phyloP scores from a whole-genome alignment of 148 eudicot genomes.

The Heliosperma pusillum region DNA sequence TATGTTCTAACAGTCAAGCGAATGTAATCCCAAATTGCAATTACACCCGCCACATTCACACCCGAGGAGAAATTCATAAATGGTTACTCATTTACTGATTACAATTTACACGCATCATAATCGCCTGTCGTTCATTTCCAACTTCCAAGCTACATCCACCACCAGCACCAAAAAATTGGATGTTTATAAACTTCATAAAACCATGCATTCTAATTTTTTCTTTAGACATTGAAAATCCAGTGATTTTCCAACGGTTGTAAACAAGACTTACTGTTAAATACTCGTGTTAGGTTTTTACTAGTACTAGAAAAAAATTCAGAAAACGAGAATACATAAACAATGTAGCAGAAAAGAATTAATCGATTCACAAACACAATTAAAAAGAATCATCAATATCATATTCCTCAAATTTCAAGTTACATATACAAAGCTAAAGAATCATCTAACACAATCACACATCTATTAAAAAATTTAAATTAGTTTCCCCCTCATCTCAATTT shows the following conservation, averaged over 20 bases:
- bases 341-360: not conserved
- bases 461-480: not conserved
- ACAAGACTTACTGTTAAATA: too few species aligned
- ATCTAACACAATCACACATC: not conserved
- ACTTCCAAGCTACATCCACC: too few species aligned
- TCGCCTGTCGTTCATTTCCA: too few species aligned
- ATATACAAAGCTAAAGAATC: slow-evolving; percentile 3
- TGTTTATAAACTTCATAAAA: too few species aligned
- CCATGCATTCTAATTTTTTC: too few species aligned
- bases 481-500: slow-evolving; percentile 3
- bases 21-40: not conserved
- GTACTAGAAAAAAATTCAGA: not conserved
- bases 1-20: not conserved
- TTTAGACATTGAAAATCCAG: not conserved
- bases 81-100: too few species aligned
- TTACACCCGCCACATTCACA: not conserved
- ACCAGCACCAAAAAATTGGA: too few species aligned
- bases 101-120: too few species aligned
- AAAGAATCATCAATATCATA: not conserved
- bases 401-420: slow-evolving; percentile 9
- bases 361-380: not conserved
- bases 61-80: not conserved
- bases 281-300: too few species aligned
- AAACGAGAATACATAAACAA: not conserved
- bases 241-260: not conserved